These are phyloP conservation scores for Capniomyces stellatus DNA, from an alignment of 371 early-diverging fungal genomes.

Conservation along the genomic window DNA sequence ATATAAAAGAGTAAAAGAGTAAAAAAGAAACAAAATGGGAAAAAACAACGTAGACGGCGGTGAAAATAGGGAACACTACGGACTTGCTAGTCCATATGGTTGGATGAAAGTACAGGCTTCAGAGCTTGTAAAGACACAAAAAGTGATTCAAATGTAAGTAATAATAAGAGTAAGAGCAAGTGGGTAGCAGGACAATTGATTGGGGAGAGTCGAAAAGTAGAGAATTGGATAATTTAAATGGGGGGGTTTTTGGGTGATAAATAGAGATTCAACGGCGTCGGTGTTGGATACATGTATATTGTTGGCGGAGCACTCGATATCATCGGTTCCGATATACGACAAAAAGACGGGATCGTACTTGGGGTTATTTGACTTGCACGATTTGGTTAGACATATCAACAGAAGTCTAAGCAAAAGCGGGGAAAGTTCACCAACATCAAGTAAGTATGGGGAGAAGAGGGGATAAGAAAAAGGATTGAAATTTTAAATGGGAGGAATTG, in stretches of 20 bases:
- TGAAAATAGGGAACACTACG: conserved; percentile 1
- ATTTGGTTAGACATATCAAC: conserved; percentile 42
- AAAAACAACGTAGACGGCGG: not conserved
- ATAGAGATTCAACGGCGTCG: conserved; percentile 9
- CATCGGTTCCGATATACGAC: conserved; percentile 64
- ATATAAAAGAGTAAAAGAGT: not conserved
- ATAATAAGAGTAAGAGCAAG: not conserved
- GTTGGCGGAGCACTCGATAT: conserved; percentile 26
- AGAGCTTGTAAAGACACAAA: conserved; percentile 14
- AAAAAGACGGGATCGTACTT: conserved; percentile 27
- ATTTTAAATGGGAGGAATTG: not conserved
- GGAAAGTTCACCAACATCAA: conserved; percentile 34
- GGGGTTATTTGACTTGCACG: conserved; percentile 79
- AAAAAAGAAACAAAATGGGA: not conserved
- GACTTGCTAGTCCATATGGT: conserved; percentile 10
- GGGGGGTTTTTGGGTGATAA: conserved; percentile 1
- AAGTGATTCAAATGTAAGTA: conserved; percentile 14
- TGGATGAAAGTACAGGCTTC: conserved; percentile 15
- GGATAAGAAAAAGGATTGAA: not conserved
- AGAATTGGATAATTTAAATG: not conserved
- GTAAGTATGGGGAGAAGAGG: not conserved
- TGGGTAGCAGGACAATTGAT: not conserved
- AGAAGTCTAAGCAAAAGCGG: conserved; percentile 27
- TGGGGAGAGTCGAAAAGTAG: not conserved
- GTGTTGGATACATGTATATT: conserved; percentile 23